Evolutionary conservation across 345 rosid species (phyloP), one percentile per base, ranked within the genome.

Genomic region (Erodium maritimum): DNA sequence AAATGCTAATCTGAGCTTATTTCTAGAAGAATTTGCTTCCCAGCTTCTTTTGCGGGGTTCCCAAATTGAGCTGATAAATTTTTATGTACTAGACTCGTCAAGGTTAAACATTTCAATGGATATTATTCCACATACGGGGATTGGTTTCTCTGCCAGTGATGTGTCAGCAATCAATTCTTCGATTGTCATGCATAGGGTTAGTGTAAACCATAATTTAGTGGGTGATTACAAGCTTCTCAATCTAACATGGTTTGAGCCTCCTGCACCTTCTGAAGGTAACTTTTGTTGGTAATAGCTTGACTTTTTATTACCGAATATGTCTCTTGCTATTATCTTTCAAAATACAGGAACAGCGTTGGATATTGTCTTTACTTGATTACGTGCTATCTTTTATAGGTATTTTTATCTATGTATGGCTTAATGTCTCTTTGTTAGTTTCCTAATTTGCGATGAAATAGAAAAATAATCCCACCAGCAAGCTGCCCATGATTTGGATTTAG

Each of bases 21-120:
- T 93, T 69, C 68, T 89, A 48, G 78, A 65, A 57, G 81, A 87
- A 65, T 76, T 93, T 64, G 91, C 99, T 57, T 59, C 75, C 53
- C 90, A 93, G 76, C 99, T 93, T 65, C 80, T 75, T 64, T 77
- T 93, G 80, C 73, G 67, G 60, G 70, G 77, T 73, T 74, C 78
- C 75, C 99, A 93, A 71, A 85, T 93, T 50, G 91, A 85, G 80
- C 66, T 89, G 68, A 89, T 80, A 52, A 79, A 89, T 75, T 93
- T 93, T 71, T 89, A 89, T 75, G 50, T 85, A 51, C 74, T 79
- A 70, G 76, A 78, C 73, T 69, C 83, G 62, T 79, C 95, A 55
- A 73, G 79, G 65, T 78, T 86, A 73, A 93, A 93, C 75, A 87
- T 93, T 65, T 89, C 96, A 21, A 89, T 93, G 96, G 95, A 93